These are phyloP conservation scores for Rhododendron simsii DNA, from an alignment of 148 eudicot species.

Conservation along the genomic window DNA sequence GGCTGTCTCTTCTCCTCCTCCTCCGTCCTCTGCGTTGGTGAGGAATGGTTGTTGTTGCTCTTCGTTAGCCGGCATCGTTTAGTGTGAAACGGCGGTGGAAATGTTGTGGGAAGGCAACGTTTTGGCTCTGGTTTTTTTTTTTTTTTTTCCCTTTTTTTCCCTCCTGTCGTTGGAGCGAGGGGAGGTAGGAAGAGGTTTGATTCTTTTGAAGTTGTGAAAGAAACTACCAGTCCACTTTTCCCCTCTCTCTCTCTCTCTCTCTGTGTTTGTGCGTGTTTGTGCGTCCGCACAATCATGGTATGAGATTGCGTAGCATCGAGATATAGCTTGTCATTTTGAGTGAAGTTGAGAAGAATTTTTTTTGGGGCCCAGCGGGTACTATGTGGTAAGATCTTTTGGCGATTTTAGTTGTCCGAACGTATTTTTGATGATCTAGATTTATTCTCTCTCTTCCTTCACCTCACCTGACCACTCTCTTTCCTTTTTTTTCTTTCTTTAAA, in stretches of 20 bases:
- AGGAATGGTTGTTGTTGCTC: slow-evolving; percentile 13
- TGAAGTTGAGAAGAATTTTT: neutral
- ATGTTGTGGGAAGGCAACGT: neutral
- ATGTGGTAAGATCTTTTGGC: accelerated
- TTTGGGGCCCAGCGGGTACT: too few species aligned
- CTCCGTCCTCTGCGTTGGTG: neutral
- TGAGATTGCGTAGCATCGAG: neutral
- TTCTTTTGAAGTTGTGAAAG: neutral
- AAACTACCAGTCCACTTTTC: neutral
- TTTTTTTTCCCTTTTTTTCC: neutral
- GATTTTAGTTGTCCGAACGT: too few species aligned
- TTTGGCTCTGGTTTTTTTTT: neutral
- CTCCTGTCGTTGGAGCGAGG: neutral
- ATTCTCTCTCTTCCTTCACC: too few species aligned
- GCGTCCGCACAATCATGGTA: neutral
- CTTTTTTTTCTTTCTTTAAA: too few species aligned
- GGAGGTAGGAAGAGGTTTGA: neutral
- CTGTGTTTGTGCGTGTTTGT: neutral
- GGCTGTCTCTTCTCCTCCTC: slow-evolving; percentile 24
- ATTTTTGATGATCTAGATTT: too few species aligned
- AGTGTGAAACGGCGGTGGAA: neutral
- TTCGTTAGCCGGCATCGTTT: slow-evolving; percentile 9
- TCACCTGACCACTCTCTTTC: too few species aligned
- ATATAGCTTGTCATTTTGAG: neutral
- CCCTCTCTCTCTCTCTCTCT: neutral